phyloP scores from a whole-genome alignment of 2,329 filamentous ascomycete genomes.

The Ambrosiella xylebori region DNA sequence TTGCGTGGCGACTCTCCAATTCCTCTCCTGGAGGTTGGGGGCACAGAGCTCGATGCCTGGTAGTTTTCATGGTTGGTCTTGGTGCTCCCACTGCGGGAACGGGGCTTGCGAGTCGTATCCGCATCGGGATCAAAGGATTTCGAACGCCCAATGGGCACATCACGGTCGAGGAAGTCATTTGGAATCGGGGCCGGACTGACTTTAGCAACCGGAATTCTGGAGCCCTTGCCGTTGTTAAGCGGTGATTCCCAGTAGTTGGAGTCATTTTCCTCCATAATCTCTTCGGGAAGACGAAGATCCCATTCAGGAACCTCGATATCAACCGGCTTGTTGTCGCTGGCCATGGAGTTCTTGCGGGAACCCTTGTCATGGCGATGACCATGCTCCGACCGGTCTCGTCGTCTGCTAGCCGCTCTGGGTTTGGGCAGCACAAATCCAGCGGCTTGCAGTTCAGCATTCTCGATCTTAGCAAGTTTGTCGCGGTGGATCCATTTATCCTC shows the following conservation, averaged over 20 bases:
- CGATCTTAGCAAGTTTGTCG: slow-evolving; percentile 67
- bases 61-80: slow-evolving; percentile 23
- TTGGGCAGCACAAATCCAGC: slow-evolving; percentile 50
- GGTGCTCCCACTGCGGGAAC: slow-evolving; percentile 53
- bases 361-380: slow-evolving; percentile 10
- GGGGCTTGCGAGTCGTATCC: slow-evolving; percentile 39
- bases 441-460: slow-evolving; percentile 63
- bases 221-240: slow-evolving; percentile 32
- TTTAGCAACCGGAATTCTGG: slow-evolving; percentile 75
- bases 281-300: slow-evolving; percentile 62
- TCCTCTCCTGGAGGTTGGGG: slow-evolving; percentile 9
- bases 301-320: slow-evolving; percentile 35
- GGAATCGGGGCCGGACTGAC: slow-evolving; percentile 62
- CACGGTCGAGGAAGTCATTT: slow-evolving; percentile 53
- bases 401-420: slow-evolving; percentile 34
- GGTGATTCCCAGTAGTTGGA: slow-evolving; percentile 32
- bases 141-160: slow-evolving; percentile 44
- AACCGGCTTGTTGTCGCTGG: slow-evolving; percentile 22
- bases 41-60: slow-evolving; percentile 5
- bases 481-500: slow-evolving; percentile 71
- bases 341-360: slow-evolving; percentile 20
- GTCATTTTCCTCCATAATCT: slow-evolving; percentile 47
- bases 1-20: slow-evolving; percentile 10
- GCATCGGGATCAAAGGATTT: slow-evolving; percentile 11
- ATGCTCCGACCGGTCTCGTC: slow-evolving; percentile 14